Evolutionary conservation across 768 basidiomycete genomes (phyloP).

Genomic region (Podaxis mareebaensis): DNA sequence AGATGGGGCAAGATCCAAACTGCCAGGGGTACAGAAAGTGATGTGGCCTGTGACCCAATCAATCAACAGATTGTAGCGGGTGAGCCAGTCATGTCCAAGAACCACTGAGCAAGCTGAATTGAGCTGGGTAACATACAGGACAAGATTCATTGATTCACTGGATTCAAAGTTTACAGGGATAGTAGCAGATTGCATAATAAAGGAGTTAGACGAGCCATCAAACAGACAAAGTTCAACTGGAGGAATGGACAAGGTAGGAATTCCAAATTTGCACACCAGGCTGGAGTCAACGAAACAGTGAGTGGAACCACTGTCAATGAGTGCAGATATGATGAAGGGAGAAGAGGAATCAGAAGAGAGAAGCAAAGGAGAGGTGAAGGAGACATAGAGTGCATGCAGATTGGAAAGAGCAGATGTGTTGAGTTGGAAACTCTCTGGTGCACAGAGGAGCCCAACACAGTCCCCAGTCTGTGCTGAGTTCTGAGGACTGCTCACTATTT

Average conservation of each 20-base stretch:
- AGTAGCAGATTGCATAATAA: background rate
- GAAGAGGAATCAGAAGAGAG: background rate
- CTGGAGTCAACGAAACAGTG: background rate
- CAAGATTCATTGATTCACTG: no score
- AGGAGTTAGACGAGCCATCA: constrained; percentile 10
- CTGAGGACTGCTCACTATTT: background rate
- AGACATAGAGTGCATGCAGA: background rate
- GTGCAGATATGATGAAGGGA: background rate
- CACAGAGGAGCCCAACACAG: no score
- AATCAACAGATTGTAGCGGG: no score
- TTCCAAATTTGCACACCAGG: background rate
- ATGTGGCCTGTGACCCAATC: no score
- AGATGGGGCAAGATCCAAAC: no score
- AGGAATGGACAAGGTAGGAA: background rate
- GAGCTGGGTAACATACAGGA: no score
- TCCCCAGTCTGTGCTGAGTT: background rate
- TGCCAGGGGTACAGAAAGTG: no score
- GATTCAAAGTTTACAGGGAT: no score
- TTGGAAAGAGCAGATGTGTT: no score
- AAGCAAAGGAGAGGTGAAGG: background rate
- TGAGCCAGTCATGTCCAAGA: no score
- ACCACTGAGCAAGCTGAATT: no score
- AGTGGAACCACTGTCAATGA: background rate
- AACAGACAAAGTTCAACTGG: constrained; percentile 1
- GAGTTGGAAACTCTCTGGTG: no score